These are phyloP conservation scores for Begonia fuchsioides DNA, from an alignment of 306 rosid species.

Conservation along the genomic window DNA sequence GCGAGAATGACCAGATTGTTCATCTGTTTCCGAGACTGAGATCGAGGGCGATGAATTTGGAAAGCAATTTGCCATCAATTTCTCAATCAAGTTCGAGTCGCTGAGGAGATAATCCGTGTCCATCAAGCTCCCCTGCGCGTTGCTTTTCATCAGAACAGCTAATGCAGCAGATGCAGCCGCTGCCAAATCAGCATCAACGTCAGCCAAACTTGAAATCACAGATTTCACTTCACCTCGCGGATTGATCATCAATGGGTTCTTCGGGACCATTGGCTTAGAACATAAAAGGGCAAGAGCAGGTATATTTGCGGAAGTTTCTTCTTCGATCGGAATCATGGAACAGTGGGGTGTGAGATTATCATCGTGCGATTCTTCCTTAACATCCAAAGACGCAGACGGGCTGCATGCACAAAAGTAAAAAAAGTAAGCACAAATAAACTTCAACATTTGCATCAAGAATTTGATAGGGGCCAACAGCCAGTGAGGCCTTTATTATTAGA, in stretches of 20 bases:
- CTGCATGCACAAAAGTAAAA: slow-evolving; percentile 19
- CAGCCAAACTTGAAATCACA: slow-evolving; percentile 11
- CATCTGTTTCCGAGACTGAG: too few relatives aligned
- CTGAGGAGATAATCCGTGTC: slow-evolving; percentile 45
- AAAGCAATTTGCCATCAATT: slow-evolving; percentile 17
- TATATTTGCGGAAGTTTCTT: slow-evolving; percentile 21
- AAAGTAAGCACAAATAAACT: background rate
- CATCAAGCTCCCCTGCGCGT: slow-evolving; percentile 34
- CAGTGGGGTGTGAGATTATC: slow-evolving; percentile 37
- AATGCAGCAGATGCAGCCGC: slow-evolving; percentile 34
- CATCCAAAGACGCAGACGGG: slow-evolving; percentile 29
- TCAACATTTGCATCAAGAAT: slow-evolving; percentile 1
- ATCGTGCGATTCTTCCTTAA: slow-evolving; percentile 26
- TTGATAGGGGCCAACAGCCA: too few relatives aligned
- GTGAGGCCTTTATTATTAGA: too few relatives aligned
- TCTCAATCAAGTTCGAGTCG: slow-evolving; percentile 48
- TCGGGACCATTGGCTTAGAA: slow-evolving; percentile 6
- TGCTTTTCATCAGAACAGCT: slow-evolving; percentile 26
- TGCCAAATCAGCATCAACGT: slow-evolving; percentile 18
- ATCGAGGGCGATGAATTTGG: too few relatives aligned
- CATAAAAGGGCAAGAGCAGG: slow-evolving; percentile 8
- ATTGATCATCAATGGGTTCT: slow-evolving; percentile 3
- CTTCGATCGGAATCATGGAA: slow-evolving; percentile 47
- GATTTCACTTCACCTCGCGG: slow-evolving; percentile 10
- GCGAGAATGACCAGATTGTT: slow-evolving; percentile 6